Conservation (phyloP, 2,329 filamentous ascomycete genomes). For the Xylaria sp. region DNA sequence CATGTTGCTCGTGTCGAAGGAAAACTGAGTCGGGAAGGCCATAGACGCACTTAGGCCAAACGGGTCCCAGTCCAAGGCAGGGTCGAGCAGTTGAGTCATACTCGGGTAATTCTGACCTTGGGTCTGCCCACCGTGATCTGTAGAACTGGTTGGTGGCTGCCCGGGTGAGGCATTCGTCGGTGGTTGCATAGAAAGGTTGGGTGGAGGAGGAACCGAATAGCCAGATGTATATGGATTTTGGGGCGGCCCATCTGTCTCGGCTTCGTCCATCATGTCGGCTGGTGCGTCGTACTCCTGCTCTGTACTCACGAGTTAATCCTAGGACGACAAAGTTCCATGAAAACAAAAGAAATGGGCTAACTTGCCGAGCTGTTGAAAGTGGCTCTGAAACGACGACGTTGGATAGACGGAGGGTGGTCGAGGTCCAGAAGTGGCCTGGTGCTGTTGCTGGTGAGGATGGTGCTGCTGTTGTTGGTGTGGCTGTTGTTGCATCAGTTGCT, state of each 20-base stretch:
- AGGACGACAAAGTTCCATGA: constrained; percentile 68
- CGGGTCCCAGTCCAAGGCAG: constrained; percentile 88
- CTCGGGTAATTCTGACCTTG: constrained; percentile 60
- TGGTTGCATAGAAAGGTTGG: constrained; percentile 48
- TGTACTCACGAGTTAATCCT: constrained; percentile 72
- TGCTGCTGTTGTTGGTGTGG: constrained; percentile 32
- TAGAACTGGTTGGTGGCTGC: constrained; percentile 44
- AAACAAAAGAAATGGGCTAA: constrained; percentile 59
- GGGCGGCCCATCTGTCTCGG: constrained; percentile 72
- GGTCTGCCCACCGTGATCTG: constrained; percentile 40
- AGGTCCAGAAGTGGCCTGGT: constrained; percentile 48
- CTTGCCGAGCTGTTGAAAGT: constrained; percentile 96
- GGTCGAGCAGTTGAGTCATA: constrained; percentile 71
- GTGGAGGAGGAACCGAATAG: constrained; percentile 52
- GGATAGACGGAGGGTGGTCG: constrained; percentile 68
- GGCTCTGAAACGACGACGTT: constrained; percentile 83
- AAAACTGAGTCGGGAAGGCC: constrained; percentile 88
- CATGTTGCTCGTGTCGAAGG: constrained; percentile 69
- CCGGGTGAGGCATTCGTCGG: constrained; percentile 47
- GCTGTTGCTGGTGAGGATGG: constrained; percentile 22
- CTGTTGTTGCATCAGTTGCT: constrained; percentile 44
- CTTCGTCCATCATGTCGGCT: constrained; percentile 85
- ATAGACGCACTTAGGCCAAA: constrained; percentile 93
- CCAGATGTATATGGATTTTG: constrained; percentile 68
- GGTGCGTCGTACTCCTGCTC: constrained; percentile 97